Base-by-base conservation (phyloP, 495 filamentous ascomycete species). In the Xylaria sp. region DNA sequence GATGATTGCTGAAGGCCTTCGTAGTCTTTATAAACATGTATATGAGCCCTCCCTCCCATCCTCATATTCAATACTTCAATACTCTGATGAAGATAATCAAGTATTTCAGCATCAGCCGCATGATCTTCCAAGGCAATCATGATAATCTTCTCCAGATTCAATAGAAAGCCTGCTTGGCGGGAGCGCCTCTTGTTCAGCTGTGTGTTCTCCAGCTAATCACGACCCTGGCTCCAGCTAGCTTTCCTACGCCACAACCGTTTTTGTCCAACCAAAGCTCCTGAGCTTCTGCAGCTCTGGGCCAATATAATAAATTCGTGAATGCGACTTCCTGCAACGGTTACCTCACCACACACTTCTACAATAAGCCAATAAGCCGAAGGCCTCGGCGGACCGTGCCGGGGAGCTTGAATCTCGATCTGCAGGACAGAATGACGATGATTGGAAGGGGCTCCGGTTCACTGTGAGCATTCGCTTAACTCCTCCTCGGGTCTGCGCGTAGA, bases 91-190 rank as follows among this genome's bases (percentile, higher is more conserved):
- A 46, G n/a, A 67, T n/a, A 19, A 43, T 67, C 31, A 52, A 26
- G 19, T 24, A 53, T 33, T 19, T 33, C 64, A 31, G 3, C n/a
- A n/a, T 17, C 2, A 67, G 41, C 40, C 15, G 24, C 35, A 5
- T 7, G 62, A 37, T 35, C 43, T 35, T 33, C 40, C n/a, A 26
- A 41, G 64, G 46, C 48, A 24, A 29, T 43, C 19, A 17, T 21
- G 46, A 48, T 29, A 67, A 66, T 66, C 62, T 66, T 66, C 44
- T 66, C 62, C 44, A 52, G 44, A 66, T 66, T 35, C 4, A 62
- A 62, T 0, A 26, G 48, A 26, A 55, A 43, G 64, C 33, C 26
- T 24, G 19, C 48, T 67, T 67, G 21, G 64, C 64, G 31, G 8
- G 7, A n/a, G 50, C 31, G 64, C 64, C 64, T 55, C 48, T 19